phyloP scores from a whole-genome alignment of 2,329 filamentous ascomycete species.

The Pseudophaeomoniella oleicola region DNA sequence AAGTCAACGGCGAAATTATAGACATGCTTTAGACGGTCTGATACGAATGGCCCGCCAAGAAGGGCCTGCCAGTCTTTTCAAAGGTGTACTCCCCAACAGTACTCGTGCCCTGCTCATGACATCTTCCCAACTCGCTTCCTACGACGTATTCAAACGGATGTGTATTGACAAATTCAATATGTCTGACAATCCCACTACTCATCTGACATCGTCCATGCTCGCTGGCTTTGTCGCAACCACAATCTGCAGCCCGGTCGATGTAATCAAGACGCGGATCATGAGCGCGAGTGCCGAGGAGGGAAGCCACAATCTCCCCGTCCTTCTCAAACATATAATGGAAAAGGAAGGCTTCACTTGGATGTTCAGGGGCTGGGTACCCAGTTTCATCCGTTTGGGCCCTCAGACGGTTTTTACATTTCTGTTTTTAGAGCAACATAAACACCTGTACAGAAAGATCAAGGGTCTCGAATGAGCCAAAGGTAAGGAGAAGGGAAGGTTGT shows the following conservation, averaged over 20 bases:
- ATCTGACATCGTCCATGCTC: slow-evolving; percentile 46
- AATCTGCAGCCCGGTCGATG: slow-evolving; percentile 52
- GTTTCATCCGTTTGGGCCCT: slow-evolving; percentile 50
- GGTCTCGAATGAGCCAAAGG: no score
- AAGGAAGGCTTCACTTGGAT: slow-evolving; percentile 48
- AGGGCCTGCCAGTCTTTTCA: slow-evolving; percentile 61
- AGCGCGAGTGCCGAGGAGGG: slow-evolving; percentile 30
- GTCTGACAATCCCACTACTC: slow-evolving; percentile 42
- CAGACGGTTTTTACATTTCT: slow-evolving; percentile 53
- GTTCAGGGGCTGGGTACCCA: slow-evolving; percentile 54
- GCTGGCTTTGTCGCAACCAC: slow-evolving; percentile 54
- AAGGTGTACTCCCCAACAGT: slow-evolving; percentile 54
- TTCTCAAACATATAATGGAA: slow-evolving; percentile 38
- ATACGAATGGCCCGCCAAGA: slow-evolving; percentile 77
- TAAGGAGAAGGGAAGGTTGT: no score
- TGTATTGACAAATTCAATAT: slow-evolving; percentile 38
- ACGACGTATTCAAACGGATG: slow-evolving; percentile 48
- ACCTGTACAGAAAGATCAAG: slow-evolving; percentile 37
- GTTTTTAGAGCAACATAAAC: slow-evolving; percentile 55
- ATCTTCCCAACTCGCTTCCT: slow-evolving; percentile 47
- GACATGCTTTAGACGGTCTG: slow-evolving; percentile 74
- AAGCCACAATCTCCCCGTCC: slow-evolving; percentile 27
- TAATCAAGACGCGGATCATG: slow-evolving; percentile 55
- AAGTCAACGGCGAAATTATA: slow-evolving; percentile 70
- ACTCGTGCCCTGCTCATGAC: slow-evolving; percentile 52